Percentiles rank a stretch among this genome's conserved stretches.
phyloP scores from a whole-genome alignment of 1,284 basidiomycete species.

The Ustilago shanxiensis region DNA sequence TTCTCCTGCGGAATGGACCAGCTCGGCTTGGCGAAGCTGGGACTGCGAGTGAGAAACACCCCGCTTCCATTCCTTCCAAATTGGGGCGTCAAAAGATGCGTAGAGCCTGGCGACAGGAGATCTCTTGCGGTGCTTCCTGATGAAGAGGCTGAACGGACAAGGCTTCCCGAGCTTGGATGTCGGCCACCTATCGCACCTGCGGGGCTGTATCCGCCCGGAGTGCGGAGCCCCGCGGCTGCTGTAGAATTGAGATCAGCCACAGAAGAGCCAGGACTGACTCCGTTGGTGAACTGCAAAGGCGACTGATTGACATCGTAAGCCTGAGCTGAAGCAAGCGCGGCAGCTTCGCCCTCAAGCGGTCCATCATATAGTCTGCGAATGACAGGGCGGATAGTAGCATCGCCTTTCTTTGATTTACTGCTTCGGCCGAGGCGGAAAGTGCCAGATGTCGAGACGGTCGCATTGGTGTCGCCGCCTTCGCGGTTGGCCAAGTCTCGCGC shows the following conservation, averaged over 20 bases:
- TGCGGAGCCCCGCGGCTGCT: not conserved
- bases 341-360: conserved; percentile 28
- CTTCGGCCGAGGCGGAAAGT: conserved; percentile 31
- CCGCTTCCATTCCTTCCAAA: conserved; percentile 10
- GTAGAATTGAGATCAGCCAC: conserved; percentile 18
- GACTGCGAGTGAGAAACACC: conserved; percentile 20
- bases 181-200: conserved; percentile 6
- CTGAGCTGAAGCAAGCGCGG: conserved; percentile 12
- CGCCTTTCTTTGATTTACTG: conserved; percentile 35
- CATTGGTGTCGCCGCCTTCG: conserved; percentile 18
- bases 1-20: conserved; percentile 48
- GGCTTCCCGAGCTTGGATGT: conserved; percentile 13
- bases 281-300: conserved; percentile 17
- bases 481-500: conserved; percentile 34
- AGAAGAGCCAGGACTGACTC: conserved; percentile 34
- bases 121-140: conserved; percentile 36
- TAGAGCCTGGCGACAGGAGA: conserved; percentile 19
- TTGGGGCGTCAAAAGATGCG: conserved; percentile 23
- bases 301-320: conserved; percentile 6
- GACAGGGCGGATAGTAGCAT: conserved; percentile 22
- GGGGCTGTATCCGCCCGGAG: conserved; percentile 8
- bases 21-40: conserved; percentile 23
- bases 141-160: conserved; percentile 27
- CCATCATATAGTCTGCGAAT: conserved; percentile 48
- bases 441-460: conserved; percentile 20